These are phyloP conservation scores for Eucalyptus cloeziana DNA, from an alignment of 345 rosid genomes.

Conservation along the genomic window DNA sequence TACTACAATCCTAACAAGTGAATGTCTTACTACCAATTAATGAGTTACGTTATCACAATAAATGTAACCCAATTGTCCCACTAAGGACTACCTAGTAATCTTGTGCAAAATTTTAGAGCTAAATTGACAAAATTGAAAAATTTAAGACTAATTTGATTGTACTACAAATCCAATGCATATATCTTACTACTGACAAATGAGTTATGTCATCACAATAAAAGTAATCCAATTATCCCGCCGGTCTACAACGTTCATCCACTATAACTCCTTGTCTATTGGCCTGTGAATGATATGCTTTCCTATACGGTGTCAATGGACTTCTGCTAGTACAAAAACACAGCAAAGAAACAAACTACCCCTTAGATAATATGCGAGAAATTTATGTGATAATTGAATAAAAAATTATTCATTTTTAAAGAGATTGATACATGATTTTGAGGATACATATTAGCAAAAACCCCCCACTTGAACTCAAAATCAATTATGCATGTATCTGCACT, in stretches of 20 bases:
- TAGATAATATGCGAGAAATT: background rate
- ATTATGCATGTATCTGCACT: background rate
- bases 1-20: background rate
- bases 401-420: background rate
- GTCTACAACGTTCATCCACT: background rate
- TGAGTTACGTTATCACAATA: background rate
- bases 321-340: background rate
- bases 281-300: background rate
- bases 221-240: too few species aligned
- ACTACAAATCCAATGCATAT: too few species aligned
- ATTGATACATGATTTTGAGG: background rate
- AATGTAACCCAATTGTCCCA: background rate
- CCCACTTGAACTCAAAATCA: background rate
- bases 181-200: too few species aligned
- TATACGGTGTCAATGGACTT: background rate
- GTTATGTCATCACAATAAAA: too few species aligned
- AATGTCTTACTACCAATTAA: background rate
- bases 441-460: background rate
- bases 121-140: too few species aligned
- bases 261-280: background rate
- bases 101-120: too few species aligned
- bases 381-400: background rate
- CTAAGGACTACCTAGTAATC: too few species aligned
- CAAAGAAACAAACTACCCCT: background rate
- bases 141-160: too few species aligned